A percentile compares a stretch with the other conserved stretches of the same genome.
Conservation (phyloP, 306 rosid genomes). For the Prunus fruticosa region DNA sequence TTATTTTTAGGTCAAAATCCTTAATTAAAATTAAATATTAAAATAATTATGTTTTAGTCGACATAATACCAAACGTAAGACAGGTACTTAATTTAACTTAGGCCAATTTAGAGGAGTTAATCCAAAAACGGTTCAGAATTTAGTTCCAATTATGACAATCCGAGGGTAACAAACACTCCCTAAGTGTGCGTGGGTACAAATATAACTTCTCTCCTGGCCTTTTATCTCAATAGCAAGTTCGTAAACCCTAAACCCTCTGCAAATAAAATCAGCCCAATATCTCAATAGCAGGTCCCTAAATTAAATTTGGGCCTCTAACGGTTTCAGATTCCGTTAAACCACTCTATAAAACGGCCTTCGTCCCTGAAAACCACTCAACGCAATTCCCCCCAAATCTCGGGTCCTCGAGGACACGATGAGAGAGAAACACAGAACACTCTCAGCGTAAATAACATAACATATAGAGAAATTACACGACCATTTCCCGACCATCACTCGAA, state of each 20-base stretch:
- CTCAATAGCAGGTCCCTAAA: not conserved
- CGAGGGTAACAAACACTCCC: accelerated
- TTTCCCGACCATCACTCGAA: not conserved
- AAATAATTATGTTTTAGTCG: too few species aligned
- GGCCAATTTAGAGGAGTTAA: accelerated
- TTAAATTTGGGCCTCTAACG: not conserved
- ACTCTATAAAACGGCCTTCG: not conserved
- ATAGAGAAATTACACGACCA: not conserved
- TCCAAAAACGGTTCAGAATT: too few species aligned
- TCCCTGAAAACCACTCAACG: not conserved
- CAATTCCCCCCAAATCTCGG: constrained; percentile 3
- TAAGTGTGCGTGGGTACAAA: too few species aligned
- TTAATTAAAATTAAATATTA: too few species aligned
- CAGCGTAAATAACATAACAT: constrained; percentile 13
- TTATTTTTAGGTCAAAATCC: too few species aligned
- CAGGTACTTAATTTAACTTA: too few species aligned
- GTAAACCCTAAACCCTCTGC: not conserved
- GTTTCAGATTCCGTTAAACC: too few species aligned
- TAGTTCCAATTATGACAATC: accelerated
- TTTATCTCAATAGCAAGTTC: too few species aligned
- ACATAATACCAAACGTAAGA: too few species aligned
- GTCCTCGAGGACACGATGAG: constrained; percentile 10
- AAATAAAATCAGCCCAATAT: not conserved
- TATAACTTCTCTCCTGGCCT: too few species aligned
- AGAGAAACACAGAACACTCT: not conserved